Evolutionary conservation across 2,329 filamentous ascomycete genomes (phyloP).

Genomic region (Grosmannia huntii): DNA sequence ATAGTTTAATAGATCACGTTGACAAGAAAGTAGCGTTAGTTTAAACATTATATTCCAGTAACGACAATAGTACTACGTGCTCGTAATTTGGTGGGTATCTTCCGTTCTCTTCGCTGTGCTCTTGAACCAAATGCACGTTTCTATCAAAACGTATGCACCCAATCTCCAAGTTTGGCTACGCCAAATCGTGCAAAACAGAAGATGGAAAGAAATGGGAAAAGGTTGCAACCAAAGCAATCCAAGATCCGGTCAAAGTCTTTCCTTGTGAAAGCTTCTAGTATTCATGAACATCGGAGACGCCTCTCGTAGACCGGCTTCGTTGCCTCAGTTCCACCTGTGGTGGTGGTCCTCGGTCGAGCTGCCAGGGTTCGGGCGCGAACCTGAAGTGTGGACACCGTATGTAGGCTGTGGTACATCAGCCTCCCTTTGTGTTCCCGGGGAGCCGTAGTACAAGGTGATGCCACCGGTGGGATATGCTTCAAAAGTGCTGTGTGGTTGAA

Average conservation of each 20-base stretch:
- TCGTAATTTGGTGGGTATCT: constrained; percentile 2
- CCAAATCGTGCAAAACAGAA: background rate
- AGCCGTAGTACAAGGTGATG: background rate
- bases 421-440: background rate
- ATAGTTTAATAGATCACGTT: background rate
- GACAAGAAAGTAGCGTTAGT: no score
- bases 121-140: background rate
- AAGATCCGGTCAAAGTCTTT: background rate
- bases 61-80: background rate
- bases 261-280: background rate
- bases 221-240: background rate
- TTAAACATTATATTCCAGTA: background rate
- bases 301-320: background rate
- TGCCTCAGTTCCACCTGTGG: background rate
- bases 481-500: background rate
- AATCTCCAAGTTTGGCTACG: background rate
- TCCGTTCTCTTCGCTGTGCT: constrained; percentile 1
- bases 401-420: background rate
- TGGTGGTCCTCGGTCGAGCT: background rate
- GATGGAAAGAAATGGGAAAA: background rate
- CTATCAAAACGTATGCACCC: constrained; percentile 1
- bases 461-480: background rate
- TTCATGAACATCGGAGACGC: background rate
- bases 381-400: background rate
- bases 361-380: background rate